Evolutionary conservation across 1,284 basidiomycete species (phyloP).

Genomic region (Sporisorium exsertum): DNA sequence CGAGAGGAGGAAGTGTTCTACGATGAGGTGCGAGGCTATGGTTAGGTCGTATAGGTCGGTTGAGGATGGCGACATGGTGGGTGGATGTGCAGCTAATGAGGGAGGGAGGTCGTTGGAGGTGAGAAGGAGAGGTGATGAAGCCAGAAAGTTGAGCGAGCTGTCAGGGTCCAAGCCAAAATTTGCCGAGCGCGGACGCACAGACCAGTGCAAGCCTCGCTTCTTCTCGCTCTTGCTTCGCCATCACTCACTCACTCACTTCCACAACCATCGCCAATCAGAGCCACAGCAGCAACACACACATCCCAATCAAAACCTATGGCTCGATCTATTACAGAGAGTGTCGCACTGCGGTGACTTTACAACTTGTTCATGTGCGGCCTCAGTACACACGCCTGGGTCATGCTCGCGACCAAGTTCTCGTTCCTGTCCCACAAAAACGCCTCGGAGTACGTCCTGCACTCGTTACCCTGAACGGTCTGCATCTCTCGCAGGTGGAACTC

Average conservation of each 20-base stretch:
- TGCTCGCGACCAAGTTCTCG: slow-evolving; percentile 42
- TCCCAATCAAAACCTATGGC: not conserved
- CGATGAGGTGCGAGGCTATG: slow-evolving; percentile 41
- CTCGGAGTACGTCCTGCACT: slow-evolving; percentile 55
- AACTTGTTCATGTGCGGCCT: slow-evolving; percentile 23
- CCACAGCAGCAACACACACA: no score
- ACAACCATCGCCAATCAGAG: no score
- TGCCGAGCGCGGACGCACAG: not conserved
- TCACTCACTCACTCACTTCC: no score
- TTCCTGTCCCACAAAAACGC: slow-evolving; percentile 43
- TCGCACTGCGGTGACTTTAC: not conserved
- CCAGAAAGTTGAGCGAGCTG: not conserved
- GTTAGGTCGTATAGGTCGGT: slow-evolving; percentile 34
- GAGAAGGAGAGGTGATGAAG: not conserved
- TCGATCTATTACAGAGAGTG: not conserved
- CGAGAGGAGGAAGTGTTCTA: slow-evolving; percentile 42
- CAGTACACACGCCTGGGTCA: slow-evolving; percentile 53
- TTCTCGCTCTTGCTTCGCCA: no score
- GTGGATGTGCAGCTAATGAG: not conserved
- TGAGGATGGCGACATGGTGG: slow-evolving; percentile 18
- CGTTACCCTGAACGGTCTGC: slow-evolving; percentile 41
- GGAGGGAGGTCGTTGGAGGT: not conserved
- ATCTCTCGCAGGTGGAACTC: slow-evolving; percentile 56
- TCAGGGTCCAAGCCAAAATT: slow-evolving; percentile 22
- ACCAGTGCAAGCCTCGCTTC: not conserved